Base-by-base conservation (phyloP, 1,284 basidiomycete genomes). In the Mycena sp. region DNA sequence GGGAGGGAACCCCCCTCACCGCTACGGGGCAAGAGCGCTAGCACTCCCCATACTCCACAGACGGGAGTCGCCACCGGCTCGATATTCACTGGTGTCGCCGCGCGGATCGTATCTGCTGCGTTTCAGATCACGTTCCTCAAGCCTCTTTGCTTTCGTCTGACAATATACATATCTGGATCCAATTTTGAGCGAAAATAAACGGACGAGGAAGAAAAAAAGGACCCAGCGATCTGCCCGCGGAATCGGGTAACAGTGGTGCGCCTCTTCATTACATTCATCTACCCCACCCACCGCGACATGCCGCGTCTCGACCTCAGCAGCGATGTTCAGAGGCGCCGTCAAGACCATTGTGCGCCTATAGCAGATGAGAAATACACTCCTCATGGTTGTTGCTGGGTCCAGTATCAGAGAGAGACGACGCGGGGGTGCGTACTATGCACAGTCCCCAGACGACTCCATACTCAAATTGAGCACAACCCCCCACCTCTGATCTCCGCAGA, bases 181-280 rank as follows among this genome's bases (percentile, higher is more conserved):
- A 35, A 55, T 21, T 63, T 35, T 41, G 30, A 48, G 10, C 32
- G 25, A n/a, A 53, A n/a, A 28, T 26, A 32, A 58, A 10, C 56
- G 26, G 19, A 51, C 54, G 46, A 57, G 56, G 53, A 35, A 17
- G 28, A 43, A 57, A 10, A 28, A 23, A 78, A 88, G 65, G 61
- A 93, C 91, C 78, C 89, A 82, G 40, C 92, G 81, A 76, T 92
- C 91, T 25, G 93, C 93, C 9, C 93, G 93, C 5, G 93, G 76
- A 95, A 95, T 64, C 93, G 81, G 32, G 93, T 95, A 9, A 93
- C 90, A 57, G 93, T 94, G 16, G 94, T 89, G 2, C 94, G 80
- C 67, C 91, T 82, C 82, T 94, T 94, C 75, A n/a, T n/a, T n/a
- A n/a, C 83, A 80, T 12, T 91, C 87, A 74, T 94, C 92, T 10